phyloP scores from a whole-genome alignment of 2,329 filamentous ascomycete genomes.

The Beauveria varroae region DNA sequence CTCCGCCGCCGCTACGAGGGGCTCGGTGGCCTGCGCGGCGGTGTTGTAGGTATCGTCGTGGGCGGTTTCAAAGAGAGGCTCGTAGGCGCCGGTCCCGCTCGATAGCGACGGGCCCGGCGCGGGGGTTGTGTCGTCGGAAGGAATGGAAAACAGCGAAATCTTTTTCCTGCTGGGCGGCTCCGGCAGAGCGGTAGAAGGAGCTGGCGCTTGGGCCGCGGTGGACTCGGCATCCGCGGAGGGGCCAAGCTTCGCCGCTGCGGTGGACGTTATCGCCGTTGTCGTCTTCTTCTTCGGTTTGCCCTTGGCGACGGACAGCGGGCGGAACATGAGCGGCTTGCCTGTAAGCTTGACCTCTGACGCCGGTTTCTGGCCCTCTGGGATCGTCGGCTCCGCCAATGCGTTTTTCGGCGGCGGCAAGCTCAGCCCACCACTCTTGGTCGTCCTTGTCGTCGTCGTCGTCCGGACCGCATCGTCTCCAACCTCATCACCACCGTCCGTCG shows the following conservation, averaged over 20 bases:
- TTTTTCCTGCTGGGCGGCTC: conserved; percentile 37
- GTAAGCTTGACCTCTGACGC: conserved; percentile 60
- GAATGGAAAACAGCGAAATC: conserved; percentile 63
- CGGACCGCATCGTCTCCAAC: conserved; percentile 16
- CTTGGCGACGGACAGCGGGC: conserved; percentile 75
- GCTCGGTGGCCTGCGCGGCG: conserved; percentile 19
- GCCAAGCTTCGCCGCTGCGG: conserved; percentile 18
- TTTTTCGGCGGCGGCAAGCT: conserved; percentile 30
- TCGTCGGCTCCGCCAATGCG: conserved; percentile 34
- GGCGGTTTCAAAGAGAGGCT: conserved; percentile 41
- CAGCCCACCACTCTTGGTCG: conserved; percentile 21
- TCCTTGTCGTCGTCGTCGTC: neutral
- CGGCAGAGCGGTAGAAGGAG: conserved; percentile 17
- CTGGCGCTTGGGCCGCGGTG: neutral
- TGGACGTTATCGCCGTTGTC: conserved; percentile 26
- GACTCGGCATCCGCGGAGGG: neutral
- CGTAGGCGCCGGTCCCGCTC: conserved; percentile 31
- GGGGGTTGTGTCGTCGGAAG: conserved; percentile 26
- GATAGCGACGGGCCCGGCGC: conserved; percentile 14
- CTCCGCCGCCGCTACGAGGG: conserved; percentile 20
- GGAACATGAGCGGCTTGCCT: conserved; percentile 81
- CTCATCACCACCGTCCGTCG: conserved; percentile 15
- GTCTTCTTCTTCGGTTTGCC: conserved; percentile 61
- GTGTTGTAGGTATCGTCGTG: conserved; percentile 24
- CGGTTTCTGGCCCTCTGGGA: conserved; percentile 48